phyloP scores from a whole-genome alignment of 192 early-diverging fungal genomes.

The Entomortierella lignicola region DNA sequence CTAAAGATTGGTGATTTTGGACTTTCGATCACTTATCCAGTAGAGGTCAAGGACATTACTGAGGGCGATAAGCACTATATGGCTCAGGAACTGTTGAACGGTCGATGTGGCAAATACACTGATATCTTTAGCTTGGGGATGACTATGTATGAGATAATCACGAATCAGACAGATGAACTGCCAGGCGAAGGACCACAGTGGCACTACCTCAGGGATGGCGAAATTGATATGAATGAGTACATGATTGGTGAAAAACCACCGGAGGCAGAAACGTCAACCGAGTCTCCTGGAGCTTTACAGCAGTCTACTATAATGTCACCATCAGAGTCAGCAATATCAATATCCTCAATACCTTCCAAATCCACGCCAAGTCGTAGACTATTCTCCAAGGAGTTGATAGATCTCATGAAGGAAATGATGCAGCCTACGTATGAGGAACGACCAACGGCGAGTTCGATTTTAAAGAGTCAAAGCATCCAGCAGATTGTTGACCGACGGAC shows the following conservation, averaged over 20 bases:
- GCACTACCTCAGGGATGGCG: slow-evolving; percentile 84
- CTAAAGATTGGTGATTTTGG: slow-evolving; percentile 96
- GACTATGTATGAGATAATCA: slow-evolving; percentile 87
- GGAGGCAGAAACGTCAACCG: neutral
- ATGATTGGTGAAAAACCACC: neutral
- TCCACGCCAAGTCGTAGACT: neutral
- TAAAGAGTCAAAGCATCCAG: slow-evolving; percentile 7
- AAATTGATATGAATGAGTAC: slow-evolving; percentile 53
- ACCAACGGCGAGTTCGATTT: slow-evolving; percentile 22
- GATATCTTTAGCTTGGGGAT: slow-evolving; percentile 96
- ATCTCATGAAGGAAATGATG: slow-evolving; percentile 30
- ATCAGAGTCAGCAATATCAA: neutral
- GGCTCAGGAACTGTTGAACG: slow-evolving; percentile 86
- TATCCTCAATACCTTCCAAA: neutral
- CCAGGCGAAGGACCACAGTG: slow-evolving; percentile 91
- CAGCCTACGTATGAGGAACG: slow-evolving; percentile 27
- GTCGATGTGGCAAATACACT: slow-evolving; percentile 77
- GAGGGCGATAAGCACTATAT: slow-evolving; percentile 97
- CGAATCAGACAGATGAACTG: slow-evolving; percentile 75
- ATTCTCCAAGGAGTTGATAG: slow-evolving; percentile 18
- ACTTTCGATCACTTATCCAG: slow-evolving; percentile 71
- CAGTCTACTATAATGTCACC: neutral
- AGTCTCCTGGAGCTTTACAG: neutral
- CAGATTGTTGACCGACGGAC: slow-evolving; percentile 3
- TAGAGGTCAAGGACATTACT: slow-evolving; percentile 65